Conservation (phyloP, 805 yeast genomes). For the Starmerella lactis-condensi region DNA sequence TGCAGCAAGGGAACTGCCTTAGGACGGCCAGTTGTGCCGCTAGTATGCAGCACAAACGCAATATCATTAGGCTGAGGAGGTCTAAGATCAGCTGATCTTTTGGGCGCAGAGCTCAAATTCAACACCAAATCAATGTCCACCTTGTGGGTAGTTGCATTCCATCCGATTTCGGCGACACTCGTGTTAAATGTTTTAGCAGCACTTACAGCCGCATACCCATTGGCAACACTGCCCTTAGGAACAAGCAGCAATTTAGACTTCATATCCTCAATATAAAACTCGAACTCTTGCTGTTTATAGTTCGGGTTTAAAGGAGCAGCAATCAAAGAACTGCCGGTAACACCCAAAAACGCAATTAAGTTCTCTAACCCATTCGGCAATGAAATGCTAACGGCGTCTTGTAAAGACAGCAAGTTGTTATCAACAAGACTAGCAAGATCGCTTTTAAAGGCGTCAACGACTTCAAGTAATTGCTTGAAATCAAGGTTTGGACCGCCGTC, state of each 20-base stretch:
- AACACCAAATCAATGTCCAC: conserved; percentile 22
- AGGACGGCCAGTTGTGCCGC: conserved; percentile 63
- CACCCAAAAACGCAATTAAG: conserved; percentile 36
- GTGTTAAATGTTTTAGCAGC: conserved; percentile 34
- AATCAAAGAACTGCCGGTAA: conserved; percentile 36
- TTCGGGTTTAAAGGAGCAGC: conserved; percentile 56
- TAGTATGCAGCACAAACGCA: conserved; percentile 51
- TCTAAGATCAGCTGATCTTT: not conserved
- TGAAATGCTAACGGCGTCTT: conserved; percentile 38
- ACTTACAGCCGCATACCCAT: conserved; percentile 28
- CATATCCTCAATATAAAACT: conserved; percentile 45
- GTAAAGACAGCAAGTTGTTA: conserved; percentile 23
- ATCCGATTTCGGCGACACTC: conserved; percentile 36
- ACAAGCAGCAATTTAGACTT: conserved; percentile 40
- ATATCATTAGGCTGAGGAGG: conserved; percentile 31
- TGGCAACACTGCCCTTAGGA: conserved; percentile 31
- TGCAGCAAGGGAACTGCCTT: conserved; percentile 60
- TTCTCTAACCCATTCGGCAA: conserved; percentile 45
- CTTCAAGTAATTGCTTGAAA: conserved; percentile 29
- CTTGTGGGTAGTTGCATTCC: conserved; percentile 24
- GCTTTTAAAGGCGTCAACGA: conserved; percentile 31
- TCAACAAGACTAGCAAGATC: conserved; percentile 22
- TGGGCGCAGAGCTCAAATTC: not conserved
- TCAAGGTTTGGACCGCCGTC: conserved; percentile 28
- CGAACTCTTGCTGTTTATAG: conserved; percentile 42